Evolutionary conservation across 495 filamentous ascomycete species (phyloP), one percentile per base, ranked within the genome.

Genomic region (Lepraria neglecta): DNA sequence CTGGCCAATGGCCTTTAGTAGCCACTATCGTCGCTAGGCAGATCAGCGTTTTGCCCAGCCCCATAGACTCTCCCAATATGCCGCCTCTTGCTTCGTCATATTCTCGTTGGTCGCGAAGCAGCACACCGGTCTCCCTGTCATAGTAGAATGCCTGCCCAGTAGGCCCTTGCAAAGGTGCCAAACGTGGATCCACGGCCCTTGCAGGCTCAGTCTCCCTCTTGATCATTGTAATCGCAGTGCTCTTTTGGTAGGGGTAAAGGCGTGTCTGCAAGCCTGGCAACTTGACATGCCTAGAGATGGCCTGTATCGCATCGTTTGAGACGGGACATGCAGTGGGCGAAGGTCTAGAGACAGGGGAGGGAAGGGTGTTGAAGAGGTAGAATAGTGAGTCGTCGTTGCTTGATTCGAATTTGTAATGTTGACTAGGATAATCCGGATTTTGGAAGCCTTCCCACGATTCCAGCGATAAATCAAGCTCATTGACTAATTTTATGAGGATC

Each of bases 11-110:
- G 38, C 85, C 79, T 64, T 80, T 84, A 0, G 90, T 96, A 12
- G 89, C 85, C n/a, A 95, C 76, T 44, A 96, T 89, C 3, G 92
- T 74, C 33, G 91, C 81, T 19, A 97, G 75, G 60, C 88, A 90
- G 11, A 97, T 95, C 31, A 96, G 72, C 0, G 92, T 97, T 75
- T 97, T 97, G 0, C 92, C 92, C 6, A 84, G 79, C 45, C 82
- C 83, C 53, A 63, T 66, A n/a, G 61, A 64, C 67, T 87, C 85
- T 3, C 86, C 87, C 21, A 89, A 73, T 31, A 92, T 89, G 0
- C 92, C 92, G 55, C 92, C 92, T 61, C 78, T 78, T 24, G 85
- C 81, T 57, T 85, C 82, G 17, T 92, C 90, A 68, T 94, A 96
- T 58, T 81, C 79, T 10, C 78, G 75, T 31, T 87, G 86, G 19